Evolutionary conservation across 2,329 filamentous ascomycete species (phyloP), one percentile per base, ranked within the genome.

Genomic region (Shiraia sp.): DNA sequence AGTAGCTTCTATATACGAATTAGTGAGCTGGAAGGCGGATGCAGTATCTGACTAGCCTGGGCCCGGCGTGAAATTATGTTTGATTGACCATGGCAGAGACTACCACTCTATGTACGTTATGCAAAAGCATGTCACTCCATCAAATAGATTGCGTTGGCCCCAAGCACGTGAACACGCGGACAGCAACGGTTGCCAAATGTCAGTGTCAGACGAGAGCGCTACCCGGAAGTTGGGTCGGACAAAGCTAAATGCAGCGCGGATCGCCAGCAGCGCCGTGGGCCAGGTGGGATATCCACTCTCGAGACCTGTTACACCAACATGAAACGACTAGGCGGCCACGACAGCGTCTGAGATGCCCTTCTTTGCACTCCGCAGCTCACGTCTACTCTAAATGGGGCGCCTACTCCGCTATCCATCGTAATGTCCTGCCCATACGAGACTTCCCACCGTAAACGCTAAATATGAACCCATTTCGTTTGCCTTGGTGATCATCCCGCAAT

Each of bases 1-100:
- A 46, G 30, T 45, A 49, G 36, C 32, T 52, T 45, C 45, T 41
- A 40, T 32, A 27, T 43, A 39, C 33, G 47, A 42, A 41, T 42
- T 46, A 51, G 35, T 45, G 48, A 30, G 28, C 36, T 31, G 16
- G 30, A 35, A 34, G 31, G 25, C 30, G 38, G 30, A 40, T 10
- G 24, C 24, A 7, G 27, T 34, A 32, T n/a, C 38, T 34, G 34
- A 34, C 25, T 40, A 13, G 24, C 29, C 22, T 29, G 24, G 23
- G 40, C 28, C n/a, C n/a, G n/a, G n/a, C n/a, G n/a, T n/a, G n/a
- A n/a, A n/a, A n/a, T n/a, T n/a, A n/a, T n/a, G n/a, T n/a, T n/a
- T n/a, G n/a, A n/a, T n/a, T n/a, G n/a, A n/a, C n/a, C n/a, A n/a
- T n/a, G n/a, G n/a, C n/a, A n/a, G n/a, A n/a, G n/a, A n/a, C n/a